phyloP scores from a whole-genome alignment of 371 early-diverging fungal genomes.

The Rhizopus microsporus region DNA sequence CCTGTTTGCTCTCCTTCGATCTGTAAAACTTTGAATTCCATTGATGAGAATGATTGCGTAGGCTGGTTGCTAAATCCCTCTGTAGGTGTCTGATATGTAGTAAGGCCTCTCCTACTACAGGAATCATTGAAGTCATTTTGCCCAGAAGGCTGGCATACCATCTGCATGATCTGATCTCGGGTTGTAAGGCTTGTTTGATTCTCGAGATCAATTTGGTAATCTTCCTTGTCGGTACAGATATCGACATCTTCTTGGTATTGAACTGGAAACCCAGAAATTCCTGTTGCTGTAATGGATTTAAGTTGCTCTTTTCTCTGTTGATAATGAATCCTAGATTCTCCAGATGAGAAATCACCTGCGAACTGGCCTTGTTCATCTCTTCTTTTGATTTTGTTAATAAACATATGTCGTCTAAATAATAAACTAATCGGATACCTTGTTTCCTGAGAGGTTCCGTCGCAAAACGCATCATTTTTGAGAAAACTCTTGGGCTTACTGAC shows the following conservation, averaged over 20 bases:
- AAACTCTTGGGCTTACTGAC: constrained; percentile 4
- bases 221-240: background rate
- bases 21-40: constrained; percentile 8
- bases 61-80: constrained; percentile 12
- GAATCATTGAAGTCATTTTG: constrained; percentile 18
- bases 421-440: constrained; percentile 7
- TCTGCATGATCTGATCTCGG: background rate
- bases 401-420: constrained; percentile 19
- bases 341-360: background rate
- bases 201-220: background rate
- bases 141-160: constrained; percentile 20
- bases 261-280: constrained; percentile 5
- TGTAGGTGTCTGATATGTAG: constrained; percentile 22
- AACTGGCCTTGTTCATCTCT: background rate
- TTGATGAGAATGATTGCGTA: background rate
- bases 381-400: constrained; percentile 7
- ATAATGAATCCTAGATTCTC: background rate
- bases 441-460: constrained; percentile 10
- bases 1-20: background rate
- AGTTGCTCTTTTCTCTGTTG: background rate
- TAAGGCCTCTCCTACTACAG: constrained; percentile 18
- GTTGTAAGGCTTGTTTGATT: background rate
- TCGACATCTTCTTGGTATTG: constrained; percentile 6
- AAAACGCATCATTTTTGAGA: constrained; percentile 8
- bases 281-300: background rate